A percentile compares a stretch with the other conserved stretches of the same genome.
These are phyloP conservation scores for Pseudonitzschia multiseries DNA, from an alignment of 108 stramenopile genomes.

Conservation along the genomic window DNA sequence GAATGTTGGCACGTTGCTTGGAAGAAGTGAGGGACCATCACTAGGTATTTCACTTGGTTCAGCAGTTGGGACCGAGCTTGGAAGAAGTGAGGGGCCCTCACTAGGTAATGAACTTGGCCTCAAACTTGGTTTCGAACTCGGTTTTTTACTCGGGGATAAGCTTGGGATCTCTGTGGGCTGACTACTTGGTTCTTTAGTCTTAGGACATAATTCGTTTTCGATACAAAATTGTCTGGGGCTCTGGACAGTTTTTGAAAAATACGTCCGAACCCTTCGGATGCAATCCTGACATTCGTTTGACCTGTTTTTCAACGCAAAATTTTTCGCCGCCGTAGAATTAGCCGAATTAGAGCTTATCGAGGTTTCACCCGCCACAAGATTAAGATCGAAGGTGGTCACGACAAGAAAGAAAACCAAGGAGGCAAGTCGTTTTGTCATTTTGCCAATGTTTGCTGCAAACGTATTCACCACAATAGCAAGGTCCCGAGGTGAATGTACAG, in stretches of 20 bases:
- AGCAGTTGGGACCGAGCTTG: background rate
- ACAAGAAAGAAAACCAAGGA: background rate
- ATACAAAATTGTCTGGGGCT: slow-evolving; percentile 41
- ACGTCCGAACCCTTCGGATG: background rate
- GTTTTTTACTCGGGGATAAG: background rate
- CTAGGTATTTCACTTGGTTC: slow-evolving; percentile 1
- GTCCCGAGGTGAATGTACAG: too few species aligned
- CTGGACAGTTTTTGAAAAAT: slow-evolving; percentile 42
- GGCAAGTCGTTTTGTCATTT: slow-evolving; percentile 29
- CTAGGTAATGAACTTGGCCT: background rate
- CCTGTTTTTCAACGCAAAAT: background rate
- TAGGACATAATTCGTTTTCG: background rate
- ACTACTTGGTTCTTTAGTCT: background rate
- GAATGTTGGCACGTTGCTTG: slow-evolving; percentile 1
- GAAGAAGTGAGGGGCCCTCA: background rate
- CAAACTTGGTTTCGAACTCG: background rate
- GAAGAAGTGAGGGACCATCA: background rate
- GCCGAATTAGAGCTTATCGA: background rate
- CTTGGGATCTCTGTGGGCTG: slow-evolving; percentile 13
- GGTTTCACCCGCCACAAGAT: background rate
- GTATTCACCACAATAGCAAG: background rate
- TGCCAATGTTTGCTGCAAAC: background rate
- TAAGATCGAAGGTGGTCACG: background rate
- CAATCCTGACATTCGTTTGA: background rate
- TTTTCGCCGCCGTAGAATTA: background rate